These are phyloP conservation scores for Citrullus amarus DNA, from an alignment of 306 rosid species.

Conservation along the genomic window DNA sequence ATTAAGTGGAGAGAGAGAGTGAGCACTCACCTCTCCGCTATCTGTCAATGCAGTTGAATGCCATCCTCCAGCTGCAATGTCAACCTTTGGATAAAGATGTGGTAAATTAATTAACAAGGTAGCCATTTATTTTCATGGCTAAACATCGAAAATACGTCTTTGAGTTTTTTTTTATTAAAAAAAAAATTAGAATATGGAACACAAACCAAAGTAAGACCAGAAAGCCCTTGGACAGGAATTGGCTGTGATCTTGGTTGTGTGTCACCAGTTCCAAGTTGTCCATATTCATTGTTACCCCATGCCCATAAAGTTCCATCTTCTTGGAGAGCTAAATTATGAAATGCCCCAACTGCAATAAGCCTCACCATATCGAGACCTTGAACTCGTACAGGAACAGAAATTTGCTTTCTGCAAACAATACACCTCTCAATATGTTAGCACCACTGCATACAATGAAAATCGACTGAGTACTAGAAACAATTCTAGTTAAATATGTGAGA, in stretches of 20 bases:
- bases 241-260: conserved; percentile 99
- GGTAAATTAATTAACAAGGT: conserved; percentile 8
- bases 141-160: neutral
- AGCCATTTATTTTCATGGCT: neutral
- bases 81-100: conserved; percentile 42
- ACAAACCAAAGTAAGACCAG: conserved; percentile 78
- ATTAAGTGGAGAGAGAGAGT: neutral
- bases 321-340: conserved; percentile 96
- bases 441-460: neutral
- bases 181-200: neutral
- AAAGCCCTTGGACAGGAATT: conserved; percentile 82
- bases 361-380: conserved; percentile 92
- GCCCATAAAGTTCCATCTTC: conserved; percentile 94
- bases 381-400: conserved; percentile 87
- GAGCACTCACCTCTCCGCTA: conserved; percentile 68
- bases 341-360: conserved; percentile 94
- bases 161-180: too few species aligned
- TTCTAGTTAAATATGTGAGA: neutral
- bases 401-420: conserved; percentile 50
- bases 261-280: conserved; percentile 99
- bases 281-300: conserved; percentile 99
- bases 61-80: conserved; percentile 99
- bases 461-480: neutral
- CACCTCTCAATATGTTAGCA: neutral
- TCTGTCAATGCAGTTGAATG: conserved; percentile 88